A percentile compares a stretch with the other conserved stretches of the same genome.
These are phyloP conservation scores for Podospora appendiculata DNA, from an alignment of 495 filamentous ascomycete species.

Conservation along the genomic window DNA sequence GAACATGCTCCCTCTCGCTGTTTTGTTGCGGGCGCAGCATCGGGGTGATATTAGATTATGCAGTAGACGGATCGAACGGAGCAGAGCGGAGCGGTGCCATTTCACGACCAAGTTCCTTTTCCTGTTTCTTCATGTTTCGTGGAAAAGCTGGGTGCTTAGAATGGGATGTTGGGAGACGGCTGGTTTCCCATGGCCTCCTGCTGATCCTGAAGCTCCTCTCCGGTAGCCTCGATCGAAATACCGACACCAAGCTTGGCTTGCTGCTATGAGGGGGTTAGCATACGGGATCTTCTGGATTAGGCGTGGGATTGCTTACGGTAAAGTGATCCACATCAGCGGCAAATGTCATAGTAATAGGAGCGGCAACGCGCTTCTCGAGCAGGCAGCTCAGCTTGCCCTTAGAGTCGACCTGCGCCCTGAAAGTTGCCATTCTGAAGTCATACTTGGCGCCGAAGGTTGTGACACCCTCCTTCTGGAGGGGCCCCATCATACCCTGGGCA, in stretches of 20 bases:
- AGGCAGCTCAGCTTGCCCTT: conserved; percentile 86
- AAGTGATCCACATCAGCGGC: conserved; percentile 95
- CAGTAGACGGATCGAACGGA: conserved; percentile 6
- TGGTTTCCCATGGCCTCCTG: conserved; percentile 55
- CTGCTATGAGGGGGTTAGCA: conserved; percentile 54
- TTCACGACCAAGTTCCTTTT: background rate
- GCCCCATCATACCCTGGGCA: conserved; percentile 58
- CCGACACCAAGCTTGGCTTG: conserved; percentile 89
- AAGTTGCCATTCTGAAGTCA: conserved; percentile 90
- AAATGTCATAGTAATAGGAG: conserved; percentile 85
- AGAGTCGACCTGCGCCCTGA: conserved; percentile 92
- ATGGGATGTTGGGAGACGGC: conserved; percentile 46
- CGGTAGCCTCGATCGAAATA: conserved; percentile 84
- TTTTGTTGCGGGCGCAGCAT: conserved; percentile 2
- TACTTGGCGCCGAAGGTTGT: conserved; percentile 95
- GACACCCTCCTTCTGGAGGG: conserved; percentile 70
- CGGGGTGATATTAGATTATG: conserved; percentile 17
- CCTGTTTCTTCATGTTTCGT: background rate
- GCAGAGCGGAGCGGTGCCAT: conserved; percentile 12
- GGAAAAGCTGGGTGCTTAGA: conserved; percentile 27
- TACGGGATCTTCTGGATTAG: background rate
- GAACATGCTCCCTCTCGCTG: background rate
- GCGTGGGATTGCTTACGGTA: conserved; percentile 55
- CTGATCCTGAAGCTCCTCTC: conserved; percentile 87
- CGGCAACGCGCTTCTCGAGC: conserved; percentile 90